phyloP scores from a whole-genome alignment of 169 alveolate genomes.

The Plasmodium yoelii region DNA sequence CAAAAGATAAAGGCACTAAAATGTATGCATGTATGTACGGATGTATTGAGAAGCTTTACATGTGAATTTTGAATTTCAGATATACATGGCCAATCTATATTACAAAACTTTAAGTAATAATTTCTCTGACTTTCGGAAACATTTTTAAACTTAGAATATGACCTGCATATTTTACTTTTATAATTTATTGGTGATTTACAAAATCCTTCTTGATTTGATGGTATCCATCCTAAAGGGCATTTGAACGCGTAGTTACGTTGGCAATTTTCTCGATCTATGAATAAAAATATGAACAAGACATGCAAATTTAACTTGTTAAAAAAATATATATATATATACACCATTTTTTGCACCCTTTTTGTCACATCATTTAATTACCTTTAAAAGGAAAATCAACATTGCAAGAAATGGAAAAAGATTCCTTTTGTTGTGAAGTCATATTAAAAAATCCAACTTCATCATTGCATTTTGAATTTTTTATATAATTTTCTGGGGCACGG shows the following conservation, averaged over 20 bases:
- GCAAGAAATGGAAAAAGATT: slow-evolving; percentile 49
- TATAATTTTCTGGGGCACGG: slow-evolving; percentile 56
- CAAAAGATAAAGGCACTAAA: background rate
- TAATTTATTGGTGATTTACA: slow-evolving; percentile 63
- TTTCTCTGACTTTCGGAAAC: slow-evolving; percentile 50
- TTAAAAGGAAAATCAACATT: slow-evolving; percentile 69
- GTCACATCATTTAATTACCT: slow-evolving; percentile 13
- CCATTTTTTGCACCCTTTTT: background rate
- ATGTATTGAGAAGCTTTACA: slow-evolving; percentile 8
- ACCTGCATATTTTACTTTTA: slow-evolving; percentile 46
- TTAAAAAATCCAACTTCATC: slow-evolving; percentile 35
- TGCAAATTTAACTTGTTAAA: background rate
- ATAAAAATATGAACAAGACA: background rate
- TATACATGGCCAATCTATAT: slow-evolving; percentile 70
- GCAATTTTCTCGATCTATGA: slow-evolving; percentile 33
- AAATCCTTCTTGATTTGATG: slow-evolving; percentile 22
- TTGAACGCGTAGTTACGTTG: slow-evolving; percentile 39
- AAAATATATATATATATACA: too few species aligned
- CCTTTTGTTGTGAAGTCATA: slow-evolving; percentile 49
- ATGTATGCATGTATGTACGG: slow-evolving; percentile 22
- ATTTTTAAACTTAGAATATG: slow-evolving; percentile 41
- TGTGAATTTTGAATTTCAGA: slow-evolving; percentile 56
- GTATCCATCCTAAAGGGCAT: slow-evolving; percentile 73
- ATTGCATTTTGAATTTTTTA: slow-evolving; percentile 34
- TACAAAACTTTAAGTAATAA: slow-evolving; percentile 44